phyloP scores from a whole-genome alignment of 495 filamentous ascomycete genomes.

The Sphaerosporella brunnea region DNA sequence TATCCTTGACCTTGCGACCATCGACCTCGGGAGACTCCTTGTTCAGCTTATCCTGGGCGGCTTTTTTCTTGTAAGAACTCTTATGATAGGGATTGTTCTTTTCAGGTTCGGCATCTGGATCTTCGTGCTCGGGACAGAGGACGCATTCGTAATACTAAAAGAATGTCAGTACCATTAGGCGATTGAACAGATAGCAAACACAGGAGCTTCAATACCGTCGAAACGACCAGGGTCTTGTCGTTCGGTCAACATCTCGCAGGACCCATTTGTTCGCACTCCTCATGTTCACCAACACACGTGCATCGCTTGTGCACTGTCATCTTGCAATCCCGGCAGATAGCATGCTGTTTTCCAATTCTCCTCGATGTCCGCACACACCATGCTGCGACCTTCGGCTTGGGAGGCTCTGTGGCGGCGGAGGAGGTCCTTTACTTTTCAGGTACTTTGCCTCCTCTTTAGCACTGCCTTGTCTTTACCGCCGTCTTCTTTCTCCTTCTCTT shows the following conservation, averaged over 20 bases:
- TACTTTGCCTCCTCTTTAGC: constrained; percentile 10
- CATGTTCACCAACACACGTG: constrained; percentile 61
- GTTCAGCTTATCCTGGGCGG: constrained; percentile 75
- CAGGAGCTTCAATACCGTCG: constrained; percentile 69
- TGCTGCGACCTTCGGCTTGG: constrained; percentile 56
- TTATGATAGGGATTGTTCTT: constrained; percentile 36
- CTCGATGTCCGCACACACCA: constrained; percentile 70
- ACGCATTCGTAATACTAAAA: constrained; percentile 71
- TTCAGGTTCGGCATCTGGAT: constrained; percentile 17
- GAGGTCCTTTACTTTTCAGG: constrained; percentile 28
- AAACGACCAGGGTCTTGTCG: constrained; percentile 69
- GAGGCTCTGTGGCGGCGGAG: constrained; percentile 51
- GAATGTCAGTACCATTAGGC: too few relatives aligned
- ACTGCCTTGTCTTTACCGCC: constrained; percentile 1
- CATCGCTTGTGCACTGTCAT: constrained; percentile 86
- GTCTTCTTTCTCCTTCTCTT: constrained; percentile 4
- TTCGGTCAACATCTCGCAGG: constrained; percentile 92
- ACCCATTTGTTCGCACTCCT: constrained; percentile 68
- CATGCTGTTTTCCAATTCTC: constrained; percentile 49
- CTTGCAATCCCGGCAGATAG: constrained; percentile 69
- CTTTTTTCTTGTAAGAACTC: constrained; percentile 78
- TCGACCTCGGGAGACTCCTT: constrained; percentile 37
- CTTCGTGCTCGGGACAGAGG: constrained; percentile 51
- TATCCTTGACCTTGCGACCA: constrained; percentile 54
- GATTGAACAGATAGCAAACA: too few relatives aligned